A percentile compares a stretch with the other conserved stretches of the same genome.
phyloP scores from a whole-genome alignment of 1,284 basidiomycete species.

The Melampsora larici-populina region DNA sequence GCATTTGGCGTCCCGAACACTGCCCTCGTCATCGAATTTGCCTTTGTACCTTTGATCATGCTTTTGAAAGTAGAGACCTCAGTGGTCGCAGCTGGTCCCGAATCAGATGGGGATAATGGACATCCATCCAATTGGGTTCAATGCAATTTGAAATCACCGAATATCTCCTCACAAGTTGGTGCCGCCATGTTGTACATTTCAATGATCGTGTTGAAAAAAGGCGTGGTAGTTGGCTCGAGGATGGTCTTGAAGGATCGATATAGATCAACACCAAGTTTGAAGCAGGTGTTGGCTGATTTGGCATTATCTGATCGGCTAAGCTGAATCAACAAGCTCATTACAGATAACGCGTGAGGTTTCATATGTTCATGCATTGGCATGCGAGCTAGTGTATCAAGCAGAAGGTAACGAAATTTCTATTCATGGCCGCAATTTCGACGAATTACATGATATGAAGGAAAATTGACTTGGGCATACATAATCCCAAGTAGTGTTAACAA shows the following conservation, averaged over 20 bases:
- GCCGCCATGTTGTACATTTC: conserved; percentile 76
- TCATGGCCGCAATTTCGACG: conserved; percentile 16
- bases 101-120: conserved; percentile 19
- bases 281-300: conserved; percentile 84
- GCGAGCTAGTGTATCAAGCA: conserved; percentile 83
- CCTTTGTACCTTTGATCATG: conserved; percentile 28
- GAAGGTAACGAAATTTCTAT: conserved; percentile 73
- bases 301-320: conserved; percentile 89
- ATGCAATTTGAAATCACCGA: conserved; percentile 57
- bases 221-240: conserved; percentile 71
- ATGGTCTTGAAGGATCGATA: conserved; percentile 54
- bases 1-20: conserved; percentile 26
- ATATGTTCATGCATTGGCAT: conserved; percentile 78
- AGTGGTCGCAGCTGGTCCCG: background rate
- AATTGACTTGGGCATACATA: conserved; percentile 56
- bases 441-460: conserved; percentile 33
- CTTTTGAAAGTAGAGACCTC: conserved; percentile 10
- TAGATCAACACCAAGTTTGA: conserved; percentile 86
- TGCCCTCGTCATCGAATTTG: conserved; percentile 41
- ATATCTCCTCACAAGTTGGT: conserved; percentile 69
- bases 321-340: conserved; percentile 72
- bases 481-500: conserved; percentile 75
- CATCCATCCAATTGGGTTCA: conserved; percentile 45
- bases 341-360: conserved; percentile 65
- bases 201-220: conserved; percentile 72